phyloP scores from a whole-genome alignment of 179 eudicot genomes.

The Vitellaria paradoxa region DNA sequence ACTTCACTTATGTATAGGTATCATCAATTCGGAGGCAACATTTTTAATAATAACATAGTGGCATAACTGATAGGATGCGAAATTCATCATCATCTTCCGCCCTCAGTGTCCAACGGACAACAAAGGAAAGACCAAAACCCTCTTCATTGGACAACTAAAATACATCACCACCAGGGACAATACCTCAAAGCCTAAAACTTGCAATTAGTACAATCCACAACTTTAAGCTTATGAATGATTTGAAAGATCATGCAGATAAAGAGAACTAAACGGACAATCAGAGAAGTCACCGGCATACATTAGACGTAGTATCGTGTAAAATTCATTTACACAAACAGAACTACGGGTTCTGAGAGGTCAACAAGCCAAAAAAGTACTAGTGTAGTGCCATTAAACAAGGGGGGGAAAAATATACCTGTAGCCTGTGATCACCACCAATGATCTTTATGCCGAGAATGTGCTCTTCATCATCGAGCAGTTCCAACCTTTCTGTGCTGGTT shows the following conservation, averaged over 20 bases:
- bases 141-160: not conserved
- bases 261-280: too few species aligned
- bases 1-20: not conserved
- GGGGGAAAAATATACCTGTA: constrained; percentile 10
- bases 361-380: not conserved
- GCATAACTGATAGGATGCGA: not conserved
- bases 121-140: not conserved
- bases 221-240: not conserved
- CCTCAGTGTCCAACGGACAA: not conserved
- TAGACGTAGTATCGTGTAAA: not conserved
- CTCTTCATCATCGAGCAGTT: constrained; percentile 22
- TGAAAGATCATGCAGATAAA: not conserved
- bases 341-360: not conserved
- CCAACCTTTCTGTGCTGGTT: constrained; percentile 26
- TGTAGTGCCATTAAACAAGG: not conserved
- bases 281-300: not conserved
- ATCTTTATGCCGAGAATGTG: constrained; percentile 24
- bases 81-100: not conserved
- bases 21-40: not conserved
- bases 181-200: not conserved
- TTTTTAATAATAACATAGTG: not conserved
- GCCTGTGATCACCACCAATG: constrained; percentile 28
- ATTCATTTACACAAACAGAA: not conserved
- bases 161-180: too few species aligned
- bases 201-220: not conserved